Evolutionary conservation across 192 early-diverging fungal genomes (phyloP), one percentile per base, ranked within the genome.

Genomic region (Umbelopsis sp.): DNA sequence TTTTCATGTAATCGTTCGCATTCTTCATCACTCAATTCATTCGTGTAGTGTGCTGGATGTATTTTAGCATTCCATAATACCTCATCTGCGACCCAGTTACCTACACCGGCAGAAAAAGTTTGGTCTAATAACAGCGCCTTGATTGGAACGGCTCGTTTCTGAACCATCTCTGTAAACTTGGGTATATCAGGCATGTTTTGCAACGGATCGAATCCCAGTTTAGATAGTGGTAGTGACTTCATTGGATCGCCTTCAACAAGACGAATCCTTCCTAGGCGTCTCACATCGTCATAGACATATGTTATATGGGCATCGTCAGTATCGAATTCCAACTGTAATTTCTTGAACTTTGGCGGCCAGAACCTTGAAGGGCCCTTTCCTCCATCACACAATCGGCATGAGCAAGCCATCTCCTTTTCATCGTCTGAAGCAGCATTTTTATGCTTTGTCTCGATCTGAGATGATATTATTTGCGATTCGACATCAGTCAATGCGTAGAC

Each of bases 1-100:
- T 82, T 70, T 9, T 73, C 76, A 53, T 88, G 76, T 13, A 94
- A 64, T 7, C 48, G 20, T 1, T 51, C 25, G 3, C 88, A 64
- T 73, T 92, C 88, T 13, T 55, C 64, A 20, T 78, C 77, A 0
- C 61, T 77, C 37, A 95, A 74, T 7, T 83, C 72, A 13, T 82
- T 67, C 0, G 87, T 71, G 23, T 74, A 69, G 67, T 90, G 84
- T 15, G 66, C 74, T 13, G 94, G 94, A 69, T 95, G 93, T 6
- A 95, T 75, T 27, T 72, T 49, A 41, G 91, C 85, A 49, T 90
- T 90, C 71, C 86, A 95, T 8, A 96, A 82, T 1, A 93, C 80
- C 78, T 93, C 93, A 74, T 95, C 94, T 0, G 93, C 93, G 13
- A 95, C 80, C 93, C 93, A 95, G 77, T 95, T 95, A 0, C 93